phyloP scores from a whole-genome alignment of 1,284 basidiomycete genomes.

The Cutaneotrichosporon sp. region DNA sequence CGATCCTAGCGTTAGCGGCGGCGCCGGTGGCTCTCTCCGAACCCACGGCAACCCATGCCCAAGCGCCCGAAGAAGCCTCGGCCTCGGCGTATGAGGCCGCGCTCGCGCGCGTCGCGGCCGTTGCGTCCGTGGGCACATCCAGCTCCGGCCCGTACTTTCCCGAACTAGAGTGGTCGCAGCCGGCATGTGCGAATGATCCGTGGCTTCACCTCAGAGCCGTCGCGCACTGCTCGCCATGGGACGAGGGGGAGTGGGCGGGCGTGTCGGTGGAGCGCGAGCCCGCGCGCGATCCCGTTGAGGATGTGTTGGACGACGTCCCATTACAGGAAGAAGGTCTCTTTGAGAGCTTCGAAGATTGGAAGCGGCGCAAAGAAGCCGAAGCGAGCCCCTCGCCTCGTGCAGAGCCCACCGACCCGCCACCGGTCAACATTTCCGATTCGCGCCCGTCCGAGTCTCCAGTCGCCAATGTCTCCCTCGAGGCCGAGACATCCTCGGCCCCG shows the following conservation, averaged over 20 bases:
- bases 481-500: not conserved
- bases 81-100: not conserved
- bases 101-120: not conserved
- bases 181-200: no score
- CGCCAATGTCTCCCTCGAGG: no score
- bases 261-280: not conserved
- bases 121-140: not conserved
- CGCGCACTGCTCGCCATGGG: no score
- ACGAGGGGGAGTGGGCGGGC: no score
- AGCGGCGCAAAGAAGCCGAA: constrained; percentile 58
- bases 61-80: no score
- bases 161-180: not conserved
- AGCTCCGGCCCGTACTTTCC: not conserved
- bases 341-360: constrained; percentile 88
- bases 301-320: no score
- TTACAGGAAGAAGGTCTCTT: constrained; percentile 46
- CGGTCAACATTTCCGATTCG: no score
- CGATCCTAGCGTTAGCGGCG: constrained; percentile 2
- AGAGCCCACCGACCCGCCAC: not conserved
- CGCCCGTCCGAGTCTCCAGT: no score
- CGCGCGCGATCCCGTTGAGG: not conserved
- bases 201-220: no score
- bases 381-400: constrained; percentile 8
- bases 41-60: no score
- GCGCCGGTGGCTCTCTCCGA: no score